phyloP scores from a whole-genome alignment of 2,329 filamentous ascomycete species.

The Purpureocillium lavendulum region DNA sequence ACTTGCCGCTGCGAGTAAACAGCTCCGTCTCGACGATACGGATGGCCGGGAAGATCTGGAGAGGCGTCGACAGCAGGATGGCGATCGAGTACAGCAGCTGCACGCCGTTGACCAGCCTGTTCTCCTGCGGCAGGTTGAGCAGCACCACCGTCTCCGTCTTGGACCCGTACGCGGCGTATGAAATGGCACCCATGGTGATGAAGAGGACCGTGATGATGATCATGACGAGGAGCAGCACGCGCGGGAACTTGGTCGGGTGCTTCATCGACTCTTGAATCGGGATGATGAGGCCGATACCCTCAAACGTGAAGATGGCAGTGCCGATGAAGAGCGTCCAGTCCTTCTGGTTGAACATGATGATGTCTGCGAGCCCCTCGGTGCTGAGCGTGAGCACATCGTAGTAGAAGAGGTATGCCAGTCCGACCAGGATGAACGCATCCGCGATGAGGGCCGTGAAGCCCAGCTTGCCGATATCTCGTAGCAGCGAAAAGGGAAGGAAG shows the following conservation, averaged over 20 bases:
- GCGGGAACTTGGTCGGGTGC: conserved; percentile 80
- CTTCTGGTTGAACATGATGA: conserved; percentile 79
- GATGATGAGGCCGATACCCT: conserved; percentile 94
- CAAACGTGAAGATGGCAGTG: conserved; percentile 97
- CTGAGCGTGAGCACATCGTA: conserved; percentile 84
- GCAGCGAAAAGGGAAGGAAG: conserved; percentile 86
- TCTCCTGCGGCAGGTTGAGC: conserved; percentile 91
- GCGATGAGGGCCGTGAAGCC: conserved; percentile 90
- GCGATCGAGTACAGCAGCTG: conserved; percentile 97
- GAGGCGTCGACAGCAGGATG: conserved; percentile 88
- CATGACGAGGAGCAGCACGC: conserved; percentile 85
- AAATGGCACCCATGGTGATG: conserved; percentile 82
- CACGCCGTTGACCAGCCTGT: conserved; percentile 88
- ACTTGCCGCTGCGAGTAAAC: conserved; percentile 91
- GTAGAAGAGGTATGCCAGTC: conserved; percentile 90
- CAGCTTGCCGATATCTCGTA: conserved; percentile 95
- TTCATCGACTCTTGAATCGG: conserved; percentile 98
- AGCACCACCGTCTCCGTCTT: conserved; percentile 94
- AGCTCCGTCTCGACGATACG: conserved; percentile 92
- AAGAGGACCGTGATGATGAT: conserved; percentile 89
- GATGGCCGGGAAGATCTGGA: conserved; percentile 97
- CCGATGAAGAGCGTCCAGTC: conserved; percentile 98
- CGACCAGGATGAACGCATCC: conserved; percentile 88
- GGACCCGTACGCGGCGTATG: conserved; percentile 92
- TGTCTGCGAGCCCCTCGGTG: conserved; percentile 69